Evolutionary conservation across 2,329 filamentous ascomycete genomes (phyloP).

Genomic region (Alternaria sp.): DNA sequence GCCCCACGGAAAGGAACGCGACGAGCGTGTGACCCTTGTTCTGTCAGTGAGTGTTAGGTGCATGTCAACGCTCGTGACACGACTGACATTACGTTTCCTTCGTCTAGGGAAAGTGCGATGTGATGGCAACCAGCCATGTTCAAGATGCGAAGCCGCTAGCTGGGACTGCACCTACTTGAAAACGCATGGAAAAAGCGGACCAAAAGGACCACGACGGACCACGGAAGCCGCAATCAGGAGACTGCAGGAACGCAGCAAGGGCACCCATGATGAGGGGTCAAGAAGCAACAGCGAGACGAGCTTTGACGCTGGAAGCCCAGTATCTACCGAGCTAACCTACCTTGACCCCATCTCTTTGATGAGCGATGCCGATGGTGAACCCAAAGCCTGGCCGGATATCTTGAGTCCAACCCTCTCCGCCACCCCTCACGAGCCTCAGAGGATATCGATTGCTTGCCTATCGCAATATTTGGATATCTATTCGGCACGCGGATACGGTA

Average conservation of each 20-base stretch:
- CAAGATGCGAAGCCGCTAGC: constrained; percentile 40
- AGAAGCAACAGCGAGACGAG: constrained; percentile 44
- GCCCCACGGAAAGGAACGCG: constrained; percentile 45
- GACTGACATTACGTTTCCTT: neutral
- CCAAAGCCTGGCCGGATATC: constrained; percentile 34
- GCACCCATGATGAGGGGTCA: constrained; percentile 26
- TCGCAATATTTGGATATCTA: constrained; percentile 44
- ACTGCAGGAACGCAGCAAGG: constrained; percentile 40
- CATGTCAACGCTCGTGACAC: neutral
- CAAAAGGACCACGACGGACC: constrained; percentile 43
- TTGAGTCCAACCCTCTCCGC: constrained; percentile 24
- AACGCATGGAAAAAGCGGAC: constrained; percentile 45
- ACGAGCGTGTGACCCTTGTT: constrained; percentile 46
- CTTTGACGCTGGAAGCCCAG: constrained; percentile 39
- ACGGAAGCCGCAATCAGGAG: constrained; percentile 44
- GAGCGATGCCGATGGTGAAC: constrained; percentile 24
- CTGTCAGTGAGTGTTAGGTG: constrained; percentile 26
- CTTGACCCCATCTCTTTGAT: constrained; percentile 31
- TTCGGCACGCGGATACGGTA: constrained; percentile 38
- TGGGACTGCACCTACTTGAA: constrained; percentile 48
- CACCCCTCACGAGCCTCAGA: constrained; percentile 22
- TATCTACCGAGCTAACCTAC: constrained; percentile 33
- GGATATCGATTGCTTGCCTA: constrained; percentile 42
- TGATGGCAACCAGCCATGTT: constrained; percentile 44
- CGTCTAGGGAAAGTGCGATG: constrained; percentile 37